Base-by-base conservation (phyloP, 345 rosid genomes). In the Psidium friedrichsthalianum region DNA sequence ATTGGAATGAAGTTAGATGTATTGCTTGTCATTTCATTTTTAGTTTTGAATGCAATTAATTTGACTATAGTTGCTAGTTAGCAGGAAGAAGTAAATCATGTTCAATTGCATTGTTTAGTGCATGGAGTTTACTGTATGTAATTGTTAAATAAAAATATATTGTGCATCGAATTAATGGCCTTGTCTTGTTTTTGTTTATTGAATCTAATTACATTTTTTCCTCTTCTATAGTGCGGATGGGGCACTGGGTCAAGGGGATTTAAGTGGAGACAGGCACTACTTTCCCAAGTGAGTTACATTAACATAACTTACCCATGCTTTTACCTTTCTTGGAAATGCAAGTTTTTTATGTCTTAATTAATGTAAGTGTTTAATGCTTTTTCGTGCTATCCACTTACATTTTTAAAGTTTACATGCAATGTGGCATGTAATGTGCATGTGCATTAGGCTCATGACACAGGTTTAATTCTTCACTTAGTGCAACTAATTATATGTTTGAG, bases 241-340 rank as follows among this genome's bases (percentile, higher is more conserved):
- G 59, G 89, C 87, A 85, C 86, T 90, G 82, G 89, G 92, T 89
- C 96, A 85, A 88, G 90, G 85, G 40, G 89, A 90, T 86, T 84
- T 88, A 82, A 87, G 81, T 86, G 90, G 6, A 76, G 86, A 42
- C 55, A 93, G 89, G 90, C 89, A 78, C 82, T 94, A 95, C 91
- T 95, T 94, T 92, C 98, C 98, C 58, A 86, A 86, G 99, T 97
- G 89, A 95, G 94, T 57, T 56, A 42, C 32, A 32, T 82, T 51
- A 82, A 47, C 76, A 42, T 25, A 18, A 51, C 78, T 51, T 80
- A 25, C 55, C 29, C 47, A 57, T 86, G 56, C 58, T 86, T 82
- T 82, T 24, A 40, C 52, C 55, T 44, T 81, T 44, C 18, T 56
- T 85, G 40, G 40, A 55, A 58, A 81, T 49, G 52, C 25, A 44